These are phyloP conservation scores for Myrica gale DNA, from an alignment of 306 rosid genomes.

Conservation along the genomic window DNA sequence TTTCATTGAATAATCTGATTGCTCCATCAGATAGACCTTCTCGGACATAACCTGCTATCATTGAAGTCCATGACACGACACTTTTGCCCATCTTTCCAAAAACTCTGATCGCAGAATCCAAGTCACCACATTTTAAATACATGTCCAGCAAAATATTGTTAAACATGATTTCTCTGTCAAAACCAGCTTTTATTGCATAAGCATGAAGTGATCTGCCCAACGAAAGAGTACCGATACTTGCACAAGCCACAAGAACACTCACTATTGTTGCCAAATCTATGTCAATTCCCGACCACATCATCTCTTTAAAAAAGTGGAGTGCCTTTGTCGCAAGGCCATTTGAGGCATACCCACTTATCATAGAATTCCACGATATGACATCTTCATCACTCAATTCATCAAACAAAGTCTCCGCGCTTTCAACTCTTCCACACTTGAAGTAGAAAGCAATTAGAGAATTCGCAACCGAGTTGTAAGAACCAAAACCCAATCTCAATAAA, in stretches of 20 bases:
- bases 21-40: conserved; percentile 57
- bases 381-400: conserved; percentile 65
- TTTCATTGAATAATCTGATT: conserved; percentile 45
- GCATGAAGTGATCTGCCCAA: conserved; percentile 63
- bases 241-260: conserved; percentile 64
- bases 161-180: conserved; percentile 43
- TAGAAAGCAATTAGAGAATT: conserved; percentile 57
- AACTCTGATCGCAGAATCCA: conserved; percentile 43
- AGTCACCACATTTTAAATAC: conserved; percentile 72
- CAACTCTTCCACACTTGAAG: conserved; percentile 50
- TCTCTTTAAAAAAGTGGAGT: conserved; percentile 43
- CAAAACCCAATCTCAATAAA: conserved; percentile 50
- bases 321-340: conserved; percentile 48
- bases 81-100: conserved; percentile 57
- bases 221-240: conserved; percentile 41
- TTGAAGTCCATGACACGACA: conserved; percentile 80
- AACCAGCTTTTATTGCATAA: conserved; percentile 46
- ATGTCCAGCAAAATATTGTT: conserved; percentile 64
- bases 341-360: conserved; percentile 68
- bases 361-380: conserved; percentile 75
- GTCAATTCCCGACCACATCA: conserved; percentile 38
- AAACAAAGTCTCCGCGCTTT: conserved; percentile 61
- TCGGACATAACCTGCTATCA: conserved; percentile 60
- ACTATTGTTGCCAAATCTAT: conserved; percentile 68
- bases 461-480: conserved; percentile 42